phyloP scores from a whole-genome alignment of 192 early-diverging fungal genomes.

The Backusella liffmaniae region DNA sequence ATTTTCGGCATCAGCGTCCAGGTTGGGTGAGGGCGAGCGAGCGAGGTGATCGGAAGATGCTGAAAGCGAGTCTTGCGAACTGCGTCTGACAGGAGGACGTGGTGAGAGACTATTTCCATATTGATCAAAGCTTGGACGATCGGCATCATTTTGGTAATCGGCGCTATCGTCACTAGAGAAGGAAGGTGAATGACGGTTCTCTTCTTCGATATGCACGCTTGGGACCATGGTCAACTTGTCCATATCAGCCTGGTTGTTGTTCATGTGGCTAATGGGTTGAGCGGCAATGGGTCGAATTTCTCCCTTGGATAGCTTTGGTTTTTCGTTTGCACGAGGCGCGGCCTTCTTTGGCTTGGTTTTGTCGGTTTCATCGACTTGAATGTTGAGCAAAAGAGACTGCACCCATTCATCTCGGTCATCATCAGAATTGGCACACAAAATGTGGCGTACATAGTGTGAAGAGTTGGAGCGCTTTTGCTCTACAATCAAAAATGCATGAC shows the following conservation, averaged over 20 bases:
- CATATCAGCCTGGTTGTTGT: conserved; percentile 3
- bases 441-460: conserved; percentile 66
- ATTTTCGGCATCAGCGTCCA: not conserved
- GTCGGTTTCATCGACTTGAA: conserved; percentile 25
- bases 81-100: not conserved
- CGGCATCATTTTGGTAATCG: not conserved
- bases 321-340: not conserved
- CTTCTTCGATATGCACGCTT: not conserved
- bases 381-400: conserved; percentile 54
- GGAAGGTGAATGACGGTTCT: conserved; percentile 2
- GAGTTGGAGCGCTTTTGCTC: conserved; percentile 66
- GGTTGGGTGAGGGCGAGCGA: not conserved
- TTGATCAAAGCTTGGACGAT: conserved; percentile 7
- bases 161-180: conserved; percentile 9
- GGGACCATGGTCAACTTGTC: conserved; percentile 14
- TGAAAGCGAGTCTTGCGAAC: conserved; percentile 1
- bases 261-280: conserved; percentile 25
- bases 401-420: conserved; percentile 93
- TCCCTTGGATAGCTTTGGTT: conserved; percentile 29
- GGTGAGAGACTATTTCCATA: not conserved
- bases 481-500: conserved; percentile 84
- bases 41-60: not conserved
- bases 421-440: conserved; percentile 88
- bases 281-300: conserved; percentile 27
- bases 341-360: conserved; percentile 13